Percentiles rank a stretch among this genome's conserved stretches.
Conservation (phyloP, 78 protist species). For the slime mould (Dictyostelium discoideum) region DNA sequence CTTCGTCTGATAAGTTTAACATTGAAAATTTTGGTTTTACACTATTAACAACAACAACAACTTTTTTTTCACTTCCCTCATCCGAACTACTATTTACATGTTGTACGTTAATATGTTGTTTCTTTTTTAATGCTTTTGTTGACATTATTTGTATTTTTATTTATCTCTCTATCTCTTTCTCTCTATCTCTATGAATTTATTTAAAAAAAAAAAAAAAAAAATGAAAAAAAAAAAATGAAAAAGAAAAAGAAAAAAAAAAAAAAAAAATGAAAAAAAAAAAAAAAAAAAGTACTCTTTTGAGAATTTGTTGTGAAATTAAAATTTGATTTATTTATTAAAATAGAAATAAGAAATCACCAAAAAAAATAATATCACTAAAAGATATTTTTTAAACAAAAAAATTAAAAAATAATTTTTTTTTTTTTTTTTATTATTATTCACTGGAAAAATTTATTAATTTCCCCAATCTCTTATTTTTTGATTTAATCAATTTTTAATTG, state of each 20-base stretch:
- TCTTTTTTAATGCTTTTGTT: slow-evolving; percentile 55
- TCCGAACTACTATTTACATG: neutral
- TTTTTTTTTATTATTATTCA: too few species aligned
- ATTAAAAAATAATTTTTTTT: too few species aligned
- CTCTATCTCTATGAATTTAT: neutral
- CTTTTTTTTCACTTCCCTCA: slow-evolving; percentile 1
- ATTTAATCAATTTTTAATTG: too few species aligned
- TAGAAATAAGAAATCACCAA: too few species aligned
- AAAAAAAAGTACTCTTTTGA: neutral
- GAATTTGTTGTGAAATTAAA: neutral
- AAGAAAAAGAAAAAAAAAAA: neutral
- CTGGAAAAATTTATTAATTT: too few species aligned
- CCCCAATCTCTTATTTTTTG: too few species aligned
- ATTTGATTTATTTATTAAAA: neutral
- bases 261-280: neutral
- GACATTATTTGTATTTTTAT: slow-evolving; percentile 40
- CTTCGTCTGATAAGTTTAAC: slow-evolving; percentile 35
- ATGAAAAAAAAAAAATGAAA: neutral
- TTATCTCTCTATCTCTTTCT: neutral
- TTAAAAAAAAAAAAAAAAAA: neutral
- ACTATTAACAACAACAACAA: neutral
- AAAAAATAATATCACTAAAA: too few species aligned
- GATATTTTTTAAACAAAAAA: too few species aligned
- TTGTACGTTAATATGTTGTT: neutral
- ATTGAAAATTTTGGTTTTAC: slow-evolving; percentile 37